Evolutionary conservation across 495 filamentous ascomycete species (phyloP), one percentile per base, ranked within the genome.

Genomic region (Cairneyella variabilis): DNA sequence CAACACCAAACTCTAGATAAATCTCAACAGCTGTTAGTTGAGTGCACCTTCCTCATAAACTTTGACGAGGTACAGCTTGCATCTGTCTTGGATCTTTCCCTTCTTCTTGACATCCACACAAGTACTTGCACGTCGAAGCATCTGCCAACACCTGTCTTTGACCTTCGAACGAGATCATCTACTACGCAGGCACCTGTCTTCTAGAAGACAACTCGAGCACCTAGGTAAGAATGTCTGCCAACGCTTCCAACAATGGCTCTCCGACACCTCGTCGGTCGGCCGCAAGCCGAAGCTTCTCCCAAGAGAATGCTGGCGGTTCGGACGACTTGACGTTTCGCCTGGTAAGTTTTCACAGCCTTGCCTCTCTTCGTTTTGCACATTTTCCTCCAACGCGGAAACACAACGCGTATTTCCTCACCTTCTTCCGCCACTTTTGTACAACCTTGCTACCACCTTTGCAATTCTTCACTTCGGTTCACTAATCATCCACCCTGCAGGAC

Each of bases 171-270:
- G 41, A 28, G 42, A 42, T 45, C 34, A 57, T 42, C 57, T 55
- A 47, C 17, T 10, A 40, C 22, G 49, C 44, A 30, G 60, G 36
- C 57, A 52, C 43, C 28, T 7, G 32, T 10, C 34, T 48, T 39
- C 37, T 58, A 46, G 46, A 54, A 51, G 41, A 58, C 25, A 56
- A 45, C 23, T 37, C 26, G 10, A 48, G n/a, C 14, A 37, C 14
- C 37, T 43, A 28, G 22, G 51, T 40, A 61, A 61, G 41, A 43
- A 81, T 80, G 79, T 76, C 78, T 57, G 50, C 65, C 22, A 48
- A 66, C 18, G 57, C 65, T 25, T 72, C 74, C 14, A 72, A n/a
- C n/a, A n/a, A 70, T 22, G 77, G 75, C 32, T 81, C 79, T 39
- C 76, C 79, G 23, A 62, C 58, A 44, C 64, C 69, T 48, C 71